phyloP scores from a whole-genome alignment of 2,329 filamentous ascomycete species.

The Talaromyces sp. region DNA sequence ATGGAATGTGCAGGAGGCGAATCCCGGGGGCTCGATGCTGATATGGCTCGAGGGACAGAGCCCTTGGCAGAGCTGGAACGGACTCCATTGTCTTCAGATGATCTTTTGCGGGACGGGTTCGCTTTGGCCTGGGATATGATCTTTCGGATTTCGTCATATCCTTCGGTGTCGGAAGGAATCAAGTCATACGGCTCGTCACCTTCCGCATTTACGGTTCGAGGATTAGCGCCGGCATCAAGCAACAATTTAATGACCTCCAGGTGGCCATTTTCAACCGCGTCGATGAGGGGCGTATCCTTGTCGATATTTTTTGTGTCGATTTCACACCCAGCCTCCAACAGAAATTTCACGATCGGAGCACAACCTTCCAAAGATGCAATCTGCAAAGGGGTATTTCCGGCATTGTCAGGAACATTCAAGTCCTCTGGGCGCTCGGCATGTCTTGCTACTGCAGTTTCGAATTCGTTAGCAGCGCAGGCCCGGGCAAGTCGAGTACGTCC shows the following conservation, averaged over 20 bases:
- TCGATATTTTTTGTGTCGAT: conserved; percentile 73
- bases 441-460: conserved; percentile 70
- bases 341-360: conserved; percentile 77
- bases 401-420: conserved; percentile 84
- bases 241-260: conserved; percentile 80
- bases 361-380: conserved; percentile 86
- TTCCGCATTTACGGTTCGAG: conserved; percentile 82
- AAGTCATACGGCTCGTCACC: conserved; percentile 88
- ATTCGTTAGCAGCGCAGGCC: conserved; percentile 79
- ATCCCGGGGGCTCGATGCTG: conserved; percentile 42
- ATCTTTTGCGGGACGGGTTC: conserved; percentile 42
- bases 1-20: conserved; percentile 35
- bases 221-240: conserved; percentile 82
- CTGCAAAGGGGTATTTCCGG: conserved; percentile 92
- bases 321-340: conserved; percentile 79
- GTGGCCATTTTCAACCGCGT: conserved; percentile 94
- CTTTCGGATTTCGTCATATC: conserved; percentile 72
- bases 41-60: conserved; percentile 37
- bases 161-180: conserved; percentile 67
- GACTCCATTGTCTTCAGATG: conserved; percentile 37
- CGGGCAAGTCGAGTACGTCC: conserved; percentile 87
- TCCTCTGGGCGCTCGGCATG: conserved; percentile 78
- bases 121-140: conserved; percentile 61
- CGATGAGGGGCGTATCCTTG: conserved; percentile 88
- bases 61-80: conserved; percentile 26